phyloP scores from a whole-genome alignment of 164 flowering plant genomes.

The Vitis riparia region DNA sequence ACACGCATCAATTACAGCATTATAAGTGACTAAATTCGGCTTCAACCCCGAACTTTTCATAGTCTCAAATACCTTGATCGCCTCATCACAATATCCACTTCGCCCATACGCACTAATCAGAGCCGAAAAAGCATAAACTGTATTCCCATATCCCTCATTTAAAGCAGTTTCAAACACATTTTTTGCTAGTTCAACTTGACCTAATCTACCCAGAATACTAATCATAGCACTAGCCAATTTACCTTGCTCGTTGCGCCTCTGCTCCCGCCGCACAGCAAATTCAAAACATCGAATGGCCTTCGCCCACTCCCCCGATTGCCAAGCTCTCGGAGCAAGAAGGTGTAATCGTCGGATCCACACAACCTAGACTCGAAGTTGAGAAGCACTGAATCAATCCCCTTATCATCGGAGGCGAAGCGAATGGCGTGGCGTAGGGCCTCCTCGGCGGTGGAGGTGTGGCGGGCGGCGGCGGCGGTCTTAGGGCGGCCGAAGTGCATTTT shows the following conservation, averaged over 20 bases:
- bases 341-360: conserved; percentile 76
- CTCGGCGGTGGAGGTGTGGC: conserved; percentile 69
- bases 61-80: conserved; percentile 61
- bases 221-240: conserved; percentile 87
- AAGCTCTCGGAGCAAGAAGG: conserved; percentile 71
- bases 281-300: conserved; percentile 68
- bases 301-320: conserved; percentile 77
- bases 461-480: conserved; percentile 34
- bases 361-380: conserved; percentile 48
- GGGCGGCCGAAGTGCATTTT: conserved; percentile 83
- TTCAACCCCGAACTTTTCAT: conserved; percentile 73
- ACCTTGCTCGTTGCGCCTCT: conserved; percentile 61
- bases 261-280: conserved; percentile 64
- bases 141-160: conserved; percentile 76
- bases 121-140: conserved; percentile 87
- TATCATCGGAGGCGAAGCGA: conserved; percentile 25
- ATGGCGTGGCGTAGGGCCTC: conserved; percentile 54
- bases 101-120: conserved; percentile 88
- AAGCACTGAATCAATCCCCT: conserved; percentile 40
- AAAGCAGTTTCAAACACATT: conserved; percentile 64
- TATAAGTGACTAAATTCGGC: conserved; percentile 92
- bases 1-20: conserved; percentile 96
- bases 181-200: conserved; percentile 70
- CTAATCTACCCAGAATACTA: conserved; percentile 83
- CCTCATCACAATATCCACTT: conserved; percentile 67